phyloP scores from a whole-genome alignment of 495 filamentous ascomycete genomes.

The Neurospora sp. region DNA sequence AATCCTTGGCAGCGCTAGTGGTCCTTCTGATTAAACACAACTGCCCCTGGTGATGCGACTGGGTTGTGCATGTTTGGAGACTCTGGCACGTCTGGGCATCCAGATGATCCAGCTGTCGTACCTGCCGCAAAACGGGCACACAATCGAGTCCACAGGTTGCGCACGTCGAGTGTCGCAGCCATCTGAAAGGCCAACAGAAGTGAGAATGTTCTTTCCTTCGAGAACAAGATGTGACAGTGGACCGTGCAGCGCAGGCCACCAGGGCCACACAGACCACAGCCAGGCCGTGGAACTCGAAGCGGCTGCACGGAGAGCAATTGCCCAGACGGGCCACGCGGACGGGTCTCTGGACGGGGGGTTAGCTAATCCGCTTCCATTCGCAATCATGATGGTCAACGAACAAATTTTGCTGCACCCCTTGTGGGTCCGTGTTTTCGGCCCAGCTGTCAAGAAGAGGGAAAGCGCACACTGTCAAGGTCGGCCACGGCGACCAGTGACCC shows the following conservation, averaged over 20 bases:
- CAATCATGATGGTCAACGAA: background rate
- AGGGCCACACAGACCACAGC: background rate
- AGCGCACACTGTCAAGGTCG: background rate
- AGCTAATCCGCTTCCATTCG: background rate
- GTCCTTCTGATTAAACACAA: background rate
- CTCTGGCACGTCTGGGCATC: background rate
- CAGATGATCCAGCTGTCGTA: background rate
- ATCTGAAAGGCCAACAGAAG: background rate
- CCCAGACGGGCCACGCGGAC: background rate
- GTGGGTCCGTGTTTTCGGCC: background rate
- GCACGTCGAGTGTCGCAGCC: background rate
- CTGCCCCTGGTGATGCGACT: background rate
- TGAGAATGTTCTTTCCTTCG: background rate
- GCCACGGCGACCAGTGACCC: background rate
- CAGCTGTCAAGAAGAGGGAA: background rate
- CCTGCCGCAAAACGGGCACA: background rate
- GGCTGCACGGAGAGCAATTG: background rate
- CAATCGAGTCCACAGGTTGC: background rate
- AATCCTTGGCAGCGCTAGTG: background rate
- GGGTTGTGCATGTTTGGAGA: background rate
- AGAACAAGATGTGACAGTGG: background rate
- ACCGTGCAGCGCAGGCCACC: background rate
- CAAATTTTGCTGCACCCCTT: background rate
- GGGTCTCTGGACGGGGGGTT: background rate
- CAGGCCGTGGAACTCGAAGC: background rate